A percentile compares a stretch with the other conserved stretches of the same genome.
Conservation (phyloP, 139 green algal genomes). For the Eudorina sp. region DNA sequence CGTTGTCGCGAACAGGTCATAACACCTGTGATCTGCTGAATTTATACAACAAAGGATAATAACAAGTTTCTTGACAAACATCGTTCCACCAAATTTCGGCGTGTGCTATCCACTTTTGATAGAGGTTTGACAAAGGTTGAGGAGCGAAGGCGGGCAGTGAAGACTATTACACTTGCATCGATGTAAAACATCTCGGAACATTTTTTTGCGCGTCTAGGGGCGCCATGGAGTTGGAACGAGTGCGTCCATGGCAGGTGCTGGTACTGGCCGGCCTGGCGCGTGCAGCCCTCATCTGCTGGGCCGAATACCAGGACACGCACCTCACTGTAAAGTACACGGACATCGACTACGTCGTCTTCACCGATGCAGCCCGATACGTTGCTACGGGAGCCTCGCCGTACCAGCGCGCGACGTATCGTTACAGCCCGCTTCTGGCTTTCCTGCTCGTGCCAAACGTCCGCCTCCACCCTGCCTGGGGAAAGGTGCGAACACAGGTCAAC, state of each 20-base stretch:
- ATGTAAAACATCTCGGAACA: no score
- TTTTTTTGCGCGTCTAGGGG: no score
- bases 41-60: no score
- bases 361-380: slow-evolving; percentile 65
- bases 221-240: background rate
- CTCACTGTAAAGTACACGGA: slow-evolving; percentile 91
- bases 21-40: no score
- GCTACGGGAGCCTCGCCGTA: slow-evolving; percentile 70
- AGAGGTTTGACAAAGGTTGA: no score
- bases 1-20: no score
- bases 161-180: no score
- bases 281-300: slow-evolving; percentile 62
- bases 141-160: no score
- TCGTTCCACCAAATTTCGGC: no score
- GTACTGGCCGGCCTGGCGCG: slow-evolving; percentile 9
- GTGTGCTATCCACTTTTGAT: no score
- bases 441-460: slow-evolving; percentile 87
- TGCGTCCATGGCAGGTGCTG: slow-evolving; percentile 7
- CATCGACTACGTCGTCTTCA: slow-evolving; percentile 89
- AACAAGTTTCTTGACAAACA: no score
- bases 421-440: slow-evolving; percentile 92
- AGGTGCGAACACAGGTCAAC: no score
- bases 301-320: slow-evolving; percentile 78
- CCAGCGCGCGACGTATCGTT: slow-evolving; percentile 81
- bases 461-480: slow-evolving; percentile 82